A percentile compares a stretch with the other conserved stretches of the same genome.
Evolutionary conservation across 2,329 filamentous ascomycete species (phyloP).

Genomic region (Sporothrix euskadiensis): DNA sequence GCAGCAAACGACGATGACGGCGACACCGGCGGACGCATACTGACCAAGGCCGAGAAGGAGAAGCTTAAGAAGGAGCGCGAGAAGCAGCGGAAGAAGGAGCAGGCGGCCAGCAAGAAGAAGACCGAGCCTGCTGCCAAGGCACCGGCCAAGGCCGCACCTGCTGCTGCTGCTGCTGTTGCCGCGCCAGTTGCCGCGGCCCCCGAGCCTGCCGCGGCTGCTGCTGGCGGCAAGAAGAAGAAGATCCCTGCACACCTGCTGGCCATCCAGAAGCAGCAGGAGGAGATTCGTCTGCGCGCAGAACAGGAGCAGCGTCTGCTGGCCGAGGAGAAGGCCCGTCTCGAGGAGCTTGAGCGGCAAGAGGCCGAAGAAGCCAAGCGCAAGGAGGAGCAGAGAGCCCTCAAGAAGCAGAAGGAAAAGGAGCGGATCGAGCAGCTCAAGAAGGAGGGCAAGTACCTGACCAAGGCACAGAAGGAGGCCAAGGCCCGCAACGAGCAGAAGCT

Average conservation of each 20-base stretch:
- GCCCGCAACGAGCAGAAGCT: slow-evolving; percentile 75
- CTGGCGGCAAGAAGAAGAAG: slow-evolving; percentile 82
- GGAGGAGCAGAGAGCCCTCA: slow-evolving; percentile 72
- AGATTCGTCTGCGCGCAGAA: slow-evolving; percentile 65
- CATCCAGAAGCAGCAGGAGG: slow-evolving; percentile 82
- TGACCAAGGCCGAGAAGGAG: slow-evolving; percentile 98
- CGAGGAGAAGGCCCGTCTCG: slow-evolving; percentile 65
- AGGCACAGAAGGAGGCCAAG: slow-evolving; percentile 82
- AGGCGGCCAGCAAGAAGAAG: slow-evolving; percentile 93
- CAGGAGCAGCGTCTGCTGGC: slow-evolving; percentile 59
- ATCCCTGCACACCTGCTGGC: slow-evolving; percentile 70
- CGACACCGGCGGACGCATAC: slow-evolving; percentile 64
- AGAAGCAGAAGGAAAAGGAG: slow-evolving; percentile 85
- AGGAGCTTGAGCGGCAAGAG: slow-evolving; percentile 64
- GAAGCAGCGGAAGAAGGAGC: slow-evolving; percentile 98
- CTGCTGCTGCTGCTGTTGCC: not conserved
- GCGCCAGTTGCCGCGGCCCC: slow-evolving; percentile 30
- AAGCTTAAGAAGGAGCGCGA: slow-evolving; percentile 97
- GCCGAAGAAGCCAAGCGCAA: slow-evolving; percentile 68
- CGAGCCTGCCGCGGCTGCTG: slow-evolving; percentile 51
- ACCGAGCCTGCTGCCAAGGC: slow-evolving; percentile 48
- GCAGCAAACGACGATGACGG: slow-evolving; percentile 45
- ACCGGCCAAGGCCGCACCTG: slow-evolving; percentile 38
- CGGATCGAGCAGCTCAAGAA: slow-evolving; percentile 84
- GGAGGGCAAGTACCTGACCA: slow-evolving; percentile 82